Base-by-base conservation (phyloP, 257 asterid species). In the Solanum corneliomulleri region DNA sequence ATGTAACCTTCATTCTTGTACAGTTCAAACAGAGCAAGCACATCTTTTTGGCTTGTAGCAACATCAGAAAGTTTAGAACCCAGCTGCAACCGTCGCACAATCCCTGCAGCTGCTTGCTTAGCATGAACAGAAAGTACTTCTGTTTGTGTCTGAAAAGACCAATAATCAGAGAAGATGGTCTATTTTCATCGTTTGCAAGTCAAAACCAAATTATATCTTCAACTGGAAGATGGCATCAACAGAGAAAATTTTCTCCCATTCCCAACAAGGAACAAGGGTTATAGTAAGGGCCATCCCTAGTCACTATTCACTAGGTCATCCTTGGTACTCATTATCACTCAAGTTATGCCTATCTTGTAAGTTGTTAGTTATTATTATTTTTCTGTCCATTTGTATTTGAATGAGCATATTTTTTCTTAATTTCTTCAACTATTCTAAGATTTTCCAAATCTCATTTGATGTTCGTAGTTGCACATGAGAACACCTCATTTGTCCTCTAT, bases 41-140 rank as follows among this genome's bases (percentile, higher is more conserved):
- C 97, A 25, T 95, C 99, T 87, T 95, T 98, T 91, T 91, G 93
- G 91, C 87, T 93, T 87, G 85, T 93, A 88, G 93, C 94, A 82
- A 95, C 86, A 76, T 94, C 96, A 23, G 98, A 97, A 70, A 95
- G 94, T 91, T 92, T 95, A 88, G 94, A 91, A 69, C 99, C 99
- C 86, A 97, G 92, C 90, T 90, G 94, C 87, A 95, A 90, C 75
- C 95, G 91, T 84, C 82, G 84, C 88, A 93, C 99, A 84, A 97
- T 94, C 83, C 91, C 85, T 33, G 93, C 91, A 85, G 99, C 99
- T 39, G 98, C 99, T 31, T 91, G 91, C 91, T 95, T 97, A n/a
- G 99, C 99, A 47, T 92, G 98, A 39, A 31, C 74, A 80, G 99
- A 90, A 60, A 97, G 93, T 49, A 92, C 86, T 85, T 94, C 96